These are phyloP conservation scores for Sedum album DNA, from an alignment of 164 flowering plant genomes.

Conservation along the genomic window DNA sequence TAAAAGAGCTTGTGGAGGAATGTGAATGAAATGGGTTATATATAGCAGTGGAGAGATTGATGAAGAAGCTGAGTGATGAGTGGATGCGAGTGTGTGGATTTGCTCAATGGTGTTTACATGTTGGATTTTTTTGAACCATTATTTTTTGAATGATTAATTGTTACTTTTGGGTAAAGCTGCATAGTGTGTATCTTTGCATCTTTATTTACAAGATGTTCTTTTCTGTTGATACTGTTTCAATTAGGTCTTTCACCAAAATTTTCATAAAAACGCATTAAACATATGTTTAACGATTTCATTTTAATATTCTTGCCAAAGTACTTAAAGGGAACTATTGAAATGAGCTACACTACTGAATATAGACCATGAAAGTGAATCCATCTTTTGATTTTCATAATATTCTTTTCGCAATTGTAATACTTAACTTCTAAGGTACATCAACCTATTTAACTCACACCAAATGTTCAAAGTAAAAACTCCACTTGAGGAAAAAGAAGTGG, in stretches of 20 bases:
- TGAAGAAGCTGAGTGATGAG: background rate
- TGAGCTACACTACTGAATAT: no score
- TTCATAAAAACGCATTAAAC: no score
- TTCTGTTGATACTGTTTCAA: background rate
- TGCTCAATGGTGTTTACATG: background rate
- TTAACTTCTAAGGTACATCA: slow-evolving; percentile 5
- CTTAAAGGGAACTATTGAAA: no score
- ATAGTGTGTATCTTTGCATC: background rate
- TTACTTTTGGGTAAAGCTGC: background rate
- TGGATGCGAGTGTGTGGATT: background rate
- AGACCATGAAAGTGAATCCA: background rate
- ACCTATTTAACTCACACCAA: background rate
- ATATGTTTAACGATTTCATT: no score
- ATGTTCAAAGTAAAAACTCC: background rate
- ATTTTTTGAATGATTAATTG: background rate
- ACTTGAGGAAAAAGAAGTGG: slow-evolving; percentile 3
- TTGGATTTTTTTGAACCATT: slow-evolving; percentile 7
- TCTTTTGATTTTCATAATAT: background rate
- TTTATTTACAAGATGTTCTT: background rate
- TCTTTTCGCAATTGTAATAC: background rate
- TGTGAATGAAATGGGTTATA: background rate
- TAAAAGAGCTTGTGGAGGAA: background rate
- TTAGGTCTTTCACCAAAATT: background rate
- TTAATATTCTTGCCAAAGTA: no score
- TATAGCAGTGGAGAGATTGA: background rate